Conservation (phyloP, 352 stramenopile genomes). For the Globisporangium recalcitrans region DNA sequence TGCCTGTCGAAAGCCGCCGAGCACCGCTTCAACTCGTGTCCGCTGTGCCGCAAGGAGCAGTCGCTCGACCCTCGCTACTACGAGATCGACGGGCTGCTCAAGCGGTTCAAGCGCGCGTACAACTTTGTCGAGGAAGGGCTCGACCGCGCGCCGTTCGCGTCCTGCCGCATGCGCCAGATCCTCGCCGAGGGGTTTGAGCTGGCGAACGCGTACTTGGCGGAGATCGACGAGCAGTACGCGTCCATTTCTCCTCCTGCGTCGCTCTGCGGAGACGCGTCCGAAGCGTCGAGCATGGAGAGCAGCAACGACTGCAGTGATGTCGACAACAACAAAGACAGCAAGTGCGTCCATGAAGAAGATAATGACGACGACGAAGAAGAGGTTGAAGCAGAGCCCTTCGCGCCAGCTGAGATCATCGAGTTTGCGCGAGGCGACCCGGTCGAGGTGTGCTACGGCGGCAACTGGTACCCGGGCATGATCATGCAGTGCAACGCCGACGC, state of each 20-base stretch:
- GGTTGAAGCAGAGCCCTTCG: slow-evolving; percentile 1
- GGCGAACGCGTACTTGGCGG: slow-evolving; percentile 40
- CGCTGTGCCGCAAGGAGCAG: slow-evolving; percentile 61
- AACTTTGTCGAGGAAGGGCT: slow-evolving; percentile 50
- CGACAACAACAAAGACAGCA: not conserved
- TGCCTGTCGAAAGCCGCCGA: slow-evolving; percentile 67
- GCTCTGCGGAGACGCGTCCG: slow-evolving; percentile 11
- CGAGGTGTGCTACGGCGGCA: slow-evolving; percentile 41
- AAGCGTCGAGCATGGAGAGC: not conserved
- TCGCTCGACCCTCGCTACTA: slow-evolving; percentile 78
- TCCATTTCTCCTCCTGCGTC: slow-evolving; percentile 38
- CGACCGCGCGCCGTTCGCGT: slow-evolving; percentile 42
- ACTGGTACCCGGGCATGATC: slow-evolving; percentile 67
- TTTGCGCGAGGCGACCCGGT: slow-evolving; percentile 63
- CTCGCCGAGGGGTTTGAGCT: slow-evolving; percentile 57
- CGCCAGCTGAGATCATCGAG: not conserved
- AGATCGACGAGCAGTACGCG: slow-evolving; percentile 59
- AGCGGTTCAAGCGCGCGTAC: slow-evolving; percentile 71
- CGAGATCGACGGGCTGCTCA: slow-evolving; percentile 70
- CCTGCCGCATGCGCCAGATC: slow-evolving; percentile 64
- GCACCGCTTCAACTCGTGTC: slow-evolving; percentile 71
- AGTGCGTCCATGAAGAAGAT: not conserved
- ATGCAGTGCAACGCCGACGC: slow-evolving; percentile 49
- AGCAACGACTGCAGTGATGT: not conserved
- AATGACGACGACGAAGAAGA: not conserved